These are phyloP conservation scores for Hypoxylon rickii DNA, from an alignment of 495 filamentous ascomycete genomes.

Conservation along the genomic window DNA sequence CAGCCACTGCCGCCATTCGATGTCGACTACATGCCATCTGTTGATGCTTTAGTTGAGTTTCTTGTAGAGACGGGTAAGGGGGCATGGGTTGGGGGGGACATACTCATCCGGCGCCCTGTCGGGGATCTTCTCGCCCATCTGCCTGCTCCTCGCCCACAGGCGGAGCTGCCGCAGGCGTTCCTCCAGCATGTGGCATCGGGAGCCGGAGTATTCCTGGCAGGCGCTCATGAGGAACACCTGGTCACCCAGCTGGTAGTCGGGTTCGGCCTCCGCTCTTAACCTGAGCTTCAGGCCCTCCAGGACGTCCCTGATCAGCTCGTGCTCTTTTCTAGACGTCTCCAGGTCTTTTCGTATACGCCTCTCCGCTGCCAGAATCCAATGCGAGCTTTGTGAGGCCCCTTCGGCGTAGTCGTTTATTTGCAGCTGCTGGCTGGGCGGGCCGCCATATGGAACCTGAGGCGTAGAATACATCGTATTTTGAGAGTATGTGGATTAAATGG, in stretches of 20 bases:
- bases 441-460: too few relatives aligned
- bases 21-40: constrained; percentile 31
- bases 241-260: background rate
- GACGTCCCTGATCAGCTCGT: constrained; percentile 14
- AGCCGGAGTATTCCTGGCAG: constrained; percentile 34
- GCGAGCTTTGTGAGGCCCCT: too few relatives aligned
- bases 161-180: constrained; percentile 32
- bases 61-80: background rate
- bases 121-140: constrained; percentile 18
- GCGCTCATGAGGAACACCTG: constrained; percentile 25
- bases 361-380: background rate
- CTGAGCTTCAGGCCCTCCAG: constrained; percentile 18
- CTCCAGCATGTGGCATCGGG: constrained; percentile 27
- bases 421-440: too few relatives aligned
- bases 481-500: too few relatives aligned
- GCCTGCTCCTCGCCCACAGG: constrained; percentile 14
- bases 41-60: background rate
- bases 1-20: constrained; percentile 34
- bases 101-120: constrained; percentile 34
- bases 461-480: too few relatives aligned
- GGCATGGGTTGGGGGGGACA: too few relatives aligned
- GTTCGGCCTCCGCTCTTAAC: background rate
- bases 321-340: background rate
- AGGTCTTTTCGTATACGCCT: background rate
- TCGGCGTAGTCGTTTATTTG: too few relatives aligned